Conservation (phyloP, 169 alveolate species). For the Babesia gibsoni region DNA sequence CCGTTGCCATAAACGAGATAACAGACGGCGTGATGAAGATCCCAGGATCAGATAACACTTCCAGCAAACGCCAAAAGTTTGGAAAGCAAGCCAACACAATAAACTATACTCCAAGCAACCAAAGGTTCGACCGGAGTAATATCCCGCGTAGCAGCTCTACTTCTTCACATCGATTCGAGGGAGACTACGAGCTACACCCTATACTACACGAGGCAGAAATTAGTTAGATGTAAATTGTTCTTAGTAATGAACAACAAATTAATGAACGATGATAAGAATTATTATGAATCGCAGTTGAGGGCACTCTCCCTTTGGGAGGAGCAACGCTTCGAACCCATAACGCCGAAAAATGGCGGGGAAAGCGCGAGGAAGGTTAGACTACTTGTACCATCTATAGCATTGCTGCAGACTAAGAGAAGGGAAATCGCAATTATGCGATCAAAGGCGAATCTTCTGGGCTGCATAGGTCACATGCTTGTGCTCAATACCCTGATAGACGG, state of each 20-base stretch:
- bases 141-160: background rate
- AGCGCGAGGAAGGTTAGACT: conserved; percentile 8
- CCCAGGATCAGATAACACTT: conserved; percentile 43
- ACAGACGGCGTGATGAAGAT: conserved; percentile 46
- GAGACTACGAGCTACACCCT: conserved; percentile 15
- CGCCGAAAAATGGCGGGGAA: background rate
- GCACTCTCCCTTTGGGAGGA: conserved; percentile 23
- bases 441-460: conserved; percentile 12
- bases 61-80: conserved; percentile 41
- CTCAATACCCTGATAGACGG: conserved; percentile 39
- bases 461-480: conserved; percentile 29
- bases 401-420: background rate
- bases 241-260: conserved; percentile 4
- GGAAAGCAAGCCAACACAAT: conserved; percentile 20
- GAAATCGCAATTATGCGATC: background rate
- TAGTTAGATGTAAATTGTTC: background rate
- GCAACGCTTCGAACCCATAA: conserved; percentile 8
- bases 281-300: background rate
- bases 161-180: background rate
- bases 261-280: background rate
- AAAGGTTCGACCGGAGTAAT: conserved; percentile 15
- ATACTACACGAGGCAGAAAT: conserved; percentile 32
- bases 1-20: conserved; percentile 56
- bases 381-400: background rate
- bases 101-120: conserved; percentile 1